phyloP scores from a whole-genome alignment of 495 filamentous ascomycete species.

The Lepraria neglecta region DNA sequence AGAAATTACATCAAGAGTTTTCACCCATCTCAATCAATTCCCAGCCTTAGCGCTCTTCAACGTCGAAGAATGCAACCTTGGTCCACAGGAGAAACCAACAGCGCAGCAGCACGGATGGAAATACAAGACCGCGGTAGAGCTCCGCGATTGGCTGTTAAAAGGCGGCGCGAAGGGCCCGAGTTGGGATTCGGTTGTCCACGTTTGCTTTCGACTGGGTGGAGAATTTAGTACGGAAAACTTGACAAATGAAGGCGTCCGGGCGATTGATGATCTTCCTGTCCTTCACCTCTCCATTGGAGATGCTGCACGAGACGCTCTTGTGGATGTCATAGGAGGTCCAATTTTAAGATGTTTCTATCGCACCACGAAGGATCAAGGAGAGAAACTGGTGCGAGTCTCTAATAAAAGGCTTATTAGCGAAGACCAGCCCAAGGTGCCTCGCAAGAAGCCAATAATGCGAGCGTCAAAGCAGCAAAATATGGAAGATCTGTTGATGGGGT shows the following conservation, averaged over 20 bases:
- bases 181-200: constrained; percentile 17
- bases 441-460: constrained; percentile 16
- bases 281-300: constrained; percentile 18
- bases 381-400: background rate
- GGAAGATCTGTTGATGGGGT: constrained; percentile 20
- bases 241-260: constrained; percentile 5
- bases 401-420: background rate
- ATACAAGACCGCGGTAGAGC: constrained; percentile 12
- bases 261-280: constrained; percentile 15
- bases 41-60: constrained; percentile 25
- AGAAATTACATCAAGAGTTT: constrained; percentile 22
- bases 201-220: constrained; percentile 15
- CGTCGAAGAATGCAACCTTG: constrained; percentile 20
- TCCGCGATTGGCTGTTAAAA: constrained; percentile 9
- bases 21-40: constrained; percentile 27
- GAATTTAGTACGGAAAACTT: constrained; percentile 1
- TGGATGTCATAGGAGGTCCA: background rate
- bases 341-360: constrained; percentile 7
- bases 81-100: constrained; percentile 3
- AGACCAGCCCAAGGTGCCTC: background rate
- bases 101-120: constrained; percentile 19
- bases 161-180: constrained; percentile 1
- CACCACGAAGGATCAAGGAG: background rate
- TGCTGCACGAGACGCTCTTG: constrained; percentile 2
- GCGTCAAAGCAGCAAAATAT: constrained; percentile 23